These are phyloP conservation scores for Fomitopsis palustris DNA, from an alignment of 1,284 basidiomycete species.

Conservation along the genomic window DNA sequence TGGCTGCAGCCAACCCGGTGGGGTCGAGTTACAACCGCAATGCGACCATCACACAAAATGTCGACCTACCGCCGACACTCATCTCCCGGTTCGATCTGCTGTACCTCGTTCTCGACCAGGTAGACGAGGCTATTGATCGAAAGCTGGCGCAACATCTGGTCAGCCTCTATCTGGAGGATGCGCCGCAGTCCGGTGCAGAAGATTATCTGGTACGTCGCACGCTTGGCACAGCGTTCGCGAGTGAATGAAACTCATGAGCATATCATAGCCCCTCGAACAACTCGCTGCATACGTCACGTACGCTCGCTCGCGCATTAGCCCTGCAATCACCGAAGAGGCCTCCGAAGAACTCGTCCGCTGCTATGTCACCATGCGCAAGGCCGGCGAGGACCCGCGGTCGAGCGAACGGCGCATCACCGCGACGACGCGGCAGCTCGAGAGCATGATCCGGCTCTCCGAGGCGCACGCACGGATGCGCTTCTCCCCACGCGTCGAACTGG, in stretches of 20 bases:
- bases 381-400: slow-evolving; percentile 84
- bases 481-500: slow-evolving; percentile 77
- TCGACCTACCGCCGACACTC: slow-evolving; percentile 94
- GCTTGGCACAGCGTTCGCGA: too few species aligned
- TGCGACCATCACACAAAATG: slow-evolving; percentile 82
- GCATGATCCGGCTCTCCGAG: slow-evolving; percentile 97
- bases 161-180: slow-evolving; percentile 90
- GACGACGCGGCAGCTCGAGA: slow-evolving; percentile 95
- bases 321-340: slow-evolving; percentile 86
- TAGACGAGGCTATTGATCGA: slow-evolving; percentile 89
- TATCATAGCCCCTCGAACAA: slow-evolving; percentile 76
- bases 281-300: slow-evolving; percentile 95
- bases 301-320: slow-evolving; percentile 85
- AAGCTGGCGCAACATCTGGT: slow-evolving; percentile 92
- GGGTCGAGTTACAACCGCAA: slow-evolving; percentile 94
- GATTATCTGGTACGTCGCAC: slow-evolving; percentile 74
- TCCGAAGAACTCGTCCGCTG: slow-evolving; percentile 81
- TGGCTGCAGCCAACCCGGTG: slow-evolving; percentile 96
- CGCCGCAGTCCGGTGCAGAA: slow-evolving; percentile 58
- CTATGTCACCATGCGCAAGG: slow-evolving; percentile 93
- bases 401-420: slow-evolving; percentile 96
- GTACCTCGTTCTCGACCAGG: slow-evolving; percentile 96
- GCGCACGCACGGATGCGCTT: slow-evolving; percentile 97
- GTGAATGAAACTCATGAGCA: slow-evolving; percentile 1
- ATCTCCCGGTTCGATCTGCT: slow-evolving; percentile 97